These are phyloP conservation scores for Citrullus mucosospermus DNA, from an alignment of 306 rosid species.

Conservation along the genomic window DNA sequence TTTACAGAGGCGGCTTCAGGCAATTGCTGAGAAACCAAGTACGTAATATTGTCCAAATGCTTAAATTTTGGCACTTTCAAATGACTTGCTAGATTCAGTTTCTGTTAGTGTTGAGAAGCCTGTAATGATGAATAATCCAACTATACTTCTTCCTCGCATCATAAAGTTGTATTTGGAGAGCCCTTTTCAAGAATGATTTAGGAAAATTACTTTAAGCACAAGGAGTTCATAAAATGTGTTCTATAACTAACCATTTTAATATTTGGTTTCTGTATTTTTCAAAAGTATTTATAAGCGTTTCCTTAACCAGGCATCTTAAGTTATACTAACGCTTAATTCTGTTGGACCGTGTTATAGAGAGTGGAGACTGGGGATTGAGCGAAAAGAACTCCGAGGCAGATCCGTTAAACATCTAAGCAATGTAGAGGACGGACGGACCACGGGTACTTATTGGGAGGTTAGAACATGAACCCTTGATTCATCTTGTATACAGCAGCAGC, in stretches of 20 bases:
- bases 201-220: background rate
- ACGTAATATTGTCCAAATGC: slow-evolving; percentile 15
- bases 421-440: slow-evolving; percentile 5
- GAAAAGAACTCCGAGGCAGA: slow-evolving; percentile 69
- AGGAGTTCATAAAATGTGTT: background rate
- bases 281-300: background rate
- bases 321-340: background rate
- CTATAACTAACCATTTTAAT: background rate
- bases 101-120: background rate
- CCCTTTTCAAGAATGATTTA: background rate
- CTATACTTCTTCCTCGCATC: background rate
- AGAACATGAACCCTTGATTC: slow-evolving; percentile 11
- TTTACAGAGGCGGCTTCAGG: slow-evolving; percentile 78
- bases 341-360: slow-evolving; percentile 33
- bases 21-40: slow-evolving; percentile 84
- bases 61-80: background rate
- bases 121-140: background rate
- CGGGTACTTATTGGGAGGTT: slow-evolving; percentile 15
- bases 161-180: background rate
- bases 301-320: background rate
- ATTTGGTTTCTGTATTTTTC: too few species aligned
- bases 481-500: slow-evolving; percentile 13
- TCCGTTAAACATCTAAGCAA: slow-evolving; percentile 55
- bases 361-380: slow-evolving; percentile 51
- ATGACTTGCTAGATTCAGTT: background rate